Base-by-base conservation (phyloP, 768 basidiomycete species). In the Mycena capillaripes region DNA sequence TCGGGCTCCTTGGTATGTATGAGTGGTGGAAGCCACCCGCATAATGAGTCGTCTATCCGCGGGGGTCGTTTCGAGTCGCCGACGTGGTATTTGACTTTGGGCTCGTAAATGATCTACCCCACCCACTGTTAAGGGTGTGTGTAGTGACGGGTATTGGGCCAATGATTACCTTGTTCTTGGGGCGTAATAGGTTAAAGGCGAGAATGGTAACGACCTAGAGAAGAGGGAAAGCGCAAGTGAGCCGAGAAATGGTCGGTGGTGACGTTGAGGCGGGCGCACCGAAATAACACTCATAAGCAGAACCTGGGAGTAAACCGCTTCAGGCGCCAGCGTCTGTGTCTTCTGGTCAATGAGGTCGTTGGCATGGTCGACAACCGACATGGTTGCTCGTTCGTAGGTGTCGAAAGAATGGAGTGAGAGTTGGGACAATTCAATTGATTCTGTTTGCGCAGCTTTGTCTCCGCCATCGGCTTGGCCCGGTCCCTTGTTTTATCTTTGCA, bases 1-100 rank as follows among this genome's bases (percentile, higher is more conserved):
- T 96, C 94, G 17, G 94, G 92, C 80, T 98, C 97, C 78, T 92
- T 93, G 25, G 94, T 92, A 73, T 91, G 89, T 52, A 95, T 79
- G 34, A 98, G 88, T 1, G 97, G 97, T 10, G 93, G 92, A 0
- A 98, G 84, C 97, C 97, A 99, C 73, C 96, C 95, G 58, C 95
- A 87, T 63, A 95, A 81, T 2, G 91, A 90, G 76, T 92, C 89
- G 16, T 90, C 90, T 74, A 96, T 92, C 32, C 86, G 87, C 14
- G 93, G 93, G 27, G 93, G 93, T 12, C 84, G 80, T 80, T 93
- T 93, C 3, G 72, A 30, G 80, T 89, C 82, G 50, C 89, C 90
- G 55, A 86, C 83, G 80, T 93, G 92, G 77, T 95, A 96, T 81
- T 95, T 95, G 79, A 92, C 88, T 82, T 95, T 96, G 69, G 94